These are phyloP conservation scores for Puccinia novopanici DNA, from an alignment of 1,284 basidiomycete genomes.

Conservation along the genomic window DNA sequence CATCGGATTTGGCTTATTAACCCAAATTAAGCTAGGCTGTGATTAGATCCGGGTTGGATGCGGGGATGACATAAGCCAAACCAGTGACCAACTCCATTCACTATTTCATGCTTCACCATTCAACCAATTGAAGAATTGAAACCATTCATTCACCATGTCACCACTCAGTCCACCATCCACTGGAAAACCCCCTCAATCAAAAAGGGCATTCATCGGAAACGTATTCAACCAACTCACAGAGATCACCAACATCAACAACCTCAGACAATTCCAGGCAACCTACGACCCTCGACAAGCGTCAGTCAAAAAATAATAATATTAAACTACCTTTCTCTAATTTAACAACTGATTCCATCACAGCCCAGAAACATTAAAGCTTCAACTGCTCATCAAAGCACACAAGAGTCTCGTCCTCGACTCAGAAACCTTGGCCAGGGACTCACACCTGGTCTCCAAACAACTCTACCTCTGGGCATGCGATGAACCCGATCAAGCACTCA, in stretches of 20 bases:
- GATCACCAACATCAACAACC: conserved; percentile 41
- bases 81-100: too few species aligned
- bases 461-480: conserved; percentile 52
- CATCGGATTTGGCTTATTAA: neutral
- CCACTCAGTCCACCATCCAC: neutral
- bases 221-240: conserved; percentile 36
- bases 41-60: too few species aligned
- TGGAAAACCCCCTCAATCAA: conserved; percentile 18
- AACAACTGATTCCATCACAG: neutral
- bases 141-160: too few species aligned
- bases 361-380: conserved; percentile 54
- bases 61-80: too few species aligned
- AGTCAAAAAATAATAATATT: neutral
- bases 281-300: conserved; percentile 48
- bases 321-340: neutral
- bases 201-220: conserved; percentile 30
- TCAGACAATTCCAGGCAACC: conserved; percentile 41
- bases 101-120: too few species aligned
- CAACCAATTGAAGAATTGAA: too few species aligned
- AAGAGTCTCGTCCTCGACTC: conserved; percentile 52
- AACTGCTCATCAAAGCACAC: conserved; percentile 54
- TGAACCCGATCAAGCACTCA: conserved; percentile 52
- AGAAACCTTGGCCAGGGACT: conserved; percentile 52
- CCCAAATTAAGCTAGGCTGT: too few species aligned
- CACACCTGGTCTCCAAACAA: conserved; percentile 48